phyloP scores from a whole-genome alignment of 768 basidiomycete species.

The Leccinum broughii region DNA sequence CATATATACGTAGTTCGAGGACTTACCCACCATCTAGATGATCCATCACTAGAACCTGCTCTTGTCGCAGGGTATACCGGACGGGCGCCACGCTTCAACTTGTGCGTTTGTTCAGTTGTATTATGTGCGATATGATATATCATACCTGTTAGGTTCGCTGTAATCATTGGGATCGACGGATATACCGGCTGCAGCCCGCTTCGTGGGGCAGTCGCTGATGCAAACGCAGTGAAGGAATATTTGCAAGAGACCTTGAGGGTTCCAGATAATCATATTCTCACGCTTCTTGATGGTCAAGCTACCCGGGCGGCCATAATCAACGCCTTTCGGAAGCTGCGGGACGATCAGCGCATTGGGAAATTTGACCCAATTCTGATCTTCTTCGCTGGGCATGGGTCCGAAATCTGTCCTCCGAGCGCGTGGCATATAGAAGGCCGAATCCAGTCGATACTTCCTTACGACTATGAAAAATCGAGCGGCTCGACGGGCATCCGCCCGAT shows the following conservation, averaged over 20 bases:
- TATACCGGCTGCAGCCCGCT: constrained; percentile 35
- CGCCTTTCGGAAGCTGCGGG: constrained; percentile 22
- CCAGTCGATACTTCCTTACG: constrained; percentile 34
- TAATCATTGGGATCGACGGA: constrained; percentile 45
- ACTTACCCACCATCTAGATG: background rate
- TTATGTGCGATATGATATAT: background rate
- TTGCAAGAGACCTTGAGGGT: constrained; percentile 32
- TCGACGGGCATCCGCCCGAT: constrained; percentile 31
- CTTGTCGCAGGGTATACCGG: background rate
- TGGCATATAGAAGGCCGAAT: constrained; percentile 26
- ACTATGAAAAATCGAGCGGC: constrained; percentile 22
- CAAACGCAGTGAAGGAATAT: constrained; percentile 38
- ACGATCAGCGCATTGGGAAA: constrained; percentile 25
- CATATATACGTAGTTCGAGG: background rate
- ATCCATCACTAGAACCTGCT: background rate
- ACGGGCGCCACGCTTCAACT: background rate
- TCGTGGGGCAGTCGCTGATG: constrained; percentile 40
- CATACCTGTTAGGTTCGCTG: constrained; percentile 27
- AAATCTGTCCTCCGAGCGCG: constrained; percentile 30
- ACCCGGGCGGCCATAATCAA: constrained; percentile 37
- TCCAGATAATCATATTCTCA: constrained; percentile 36
- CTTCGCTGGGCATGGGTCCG: constrained; percentile 46
- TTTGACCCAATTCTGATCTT: constrained; percentile 42
- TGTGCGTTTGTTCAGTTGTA: background rate
- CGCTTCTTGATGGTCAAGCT: constrained; percentile 38